Evolutionary conservation across 164 flowering plant species (phyloP), one percentile per base, ranked within the genome.

Genomic region (Malania oleifera): DNA sequence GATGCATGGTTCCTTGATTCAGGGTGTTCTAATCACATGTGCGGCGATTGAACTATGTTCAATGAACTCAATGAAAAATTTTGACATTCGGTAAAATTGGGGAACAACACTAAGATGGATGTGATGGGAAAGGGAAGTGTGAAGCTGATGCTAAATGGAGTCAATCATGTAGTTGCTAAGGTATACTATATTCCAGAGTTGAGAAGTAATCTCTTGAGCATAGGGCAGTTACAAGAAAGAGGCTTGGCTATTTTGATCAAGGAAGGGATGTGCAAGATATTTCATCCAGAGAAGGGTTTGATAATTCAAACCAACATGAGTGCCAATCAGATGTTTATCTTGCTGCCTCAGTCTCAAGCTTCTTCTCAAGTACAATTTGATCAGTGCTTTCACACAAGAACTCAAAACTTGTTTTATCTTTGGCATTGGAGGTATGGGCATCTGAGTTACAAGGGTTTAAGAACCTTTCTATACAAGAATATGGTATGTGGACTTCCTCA

Each of bases 61-160:
- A n/a, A n/a, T n/a, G n/a, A n/a, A n/a, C n/a, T n/a, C n/a, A n/a
- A n/a, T n/a, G n/a, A n/a, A n/a, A n/a, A n/a, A n/a, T n/a, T n/a
- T n/a, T n/a, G n/a, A n/a, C n/a, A n/a, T n/a, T n/a, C n/a, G n/a
- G n/a, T n/a, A n/a, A n/a, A n/a, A n/a, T n/a, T n/a, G n/a, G n/a
- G n/a, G n/a, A n/a, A n/a, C n/a, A n/a, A n/a, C n/a, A n/a, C n/a
- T n/a, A n/a, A n/a, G n/a, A n/a, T 1, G 62, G 50, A 0, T 0
- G 60, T 68, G 8, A 18, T 34, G 26, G 59, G 64, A 13, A 68
- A 44, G 3, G 58, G 59, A 2, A 52, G 51, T 24, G 31, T 61
- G 0, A 3, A 44, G 27, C 0, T 67, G 10, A 1, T 6, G n/a
- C 26, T 58, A 1, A 23, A 25, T 29, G 59, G 67, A 0, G 1